These are phyloP conservation scores for Paramecium tetraurelia DNA, from an alignment of 73 alveolate genomes.

Conservation along the genomic window DNA sequence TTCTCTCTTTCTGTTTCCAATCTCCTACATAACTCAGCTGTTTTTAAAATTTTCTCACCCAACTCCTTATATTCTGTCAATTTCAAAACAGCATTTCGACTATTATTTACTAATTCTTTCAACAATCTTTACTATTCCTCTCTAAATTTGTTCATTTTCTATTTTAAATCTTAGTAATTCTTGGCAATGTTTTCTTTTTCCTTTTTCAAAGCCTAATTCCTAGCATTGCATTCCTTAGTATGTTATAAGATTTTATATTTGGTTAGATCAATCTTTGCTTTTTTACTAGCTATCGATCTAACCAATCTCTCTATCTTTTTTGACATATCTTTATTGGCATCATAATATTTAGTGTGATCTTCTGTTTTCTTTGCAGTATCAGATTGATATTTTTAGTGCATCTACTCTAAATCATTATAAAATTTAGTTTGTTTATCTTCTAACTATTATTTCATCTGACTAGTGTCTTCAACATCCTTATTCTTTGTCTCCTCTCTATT, in stretches of 20 bases:
- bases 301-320: constrained; percentile 78
- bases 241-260: constrained; percentile 88
- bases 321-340: constrained; percentile 78
- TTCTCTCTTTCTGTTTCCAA: constrained; percentile 97
- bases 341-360: constrained; percentile 79
- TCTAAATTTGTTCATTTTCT: constrained; percentile 93
- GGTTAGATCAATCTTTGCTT: constrained; percentile 80
- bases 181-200: constrained; percentile 91
- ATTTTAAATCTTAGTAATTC: constrained; percentile 91
- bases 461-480: constrained; percentile 79
- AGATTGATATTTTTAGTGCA: constrained; percentile 75
- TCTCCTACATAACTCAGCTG: constrained; percentile 97
- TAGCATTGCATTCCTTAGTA: constrained; percentile 93
- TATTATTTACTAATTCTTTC: constrained; percentile 86
- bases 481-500: constrained; percentile 83
- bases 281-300: constrained; percentile 78
- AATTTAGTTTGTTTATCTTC: constrained; percentile 77
- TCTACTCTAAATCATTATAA: constrained; percentile 79
- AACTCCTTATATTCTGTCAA: constrained; percentile 89
- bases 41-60: constrained; percentile 92
- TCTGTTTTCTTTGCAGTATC: constrained; percentile 90
- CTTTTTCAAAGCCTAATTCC: constrained; percentile 86
- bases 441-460: constrained; percentile 75
- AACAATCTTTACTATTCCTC: constrained; percentile 93
- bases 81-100: constrained; percentile 90